Base-by-base conservation (phyloP, 495 filamentous ascomycete genomes). In the Jackrogersella multiformis region DNA sequence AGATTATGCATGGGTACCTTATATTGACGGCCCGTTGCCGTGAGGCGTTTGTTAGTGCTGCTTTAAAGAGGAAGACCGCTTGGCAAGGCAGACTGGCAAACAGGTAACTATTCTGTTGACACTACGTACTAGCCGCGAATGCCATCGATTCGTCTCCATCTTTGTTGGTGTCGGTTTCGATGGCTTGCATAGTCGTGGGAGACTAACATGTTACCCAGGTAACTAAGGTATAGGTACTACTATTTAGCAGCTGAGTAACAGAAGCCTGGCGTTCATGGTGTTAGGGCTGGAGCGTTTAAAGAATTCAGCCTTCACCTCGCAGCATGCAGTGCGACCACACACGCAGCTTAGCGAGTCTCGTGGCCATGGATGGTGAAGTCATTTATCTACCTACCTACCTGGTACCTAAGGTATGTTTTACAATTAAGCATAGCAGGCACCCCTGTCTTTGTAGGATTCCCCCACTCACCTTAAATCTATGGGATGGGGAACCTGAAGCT, bases 241-340 rank as follows among this genome's bases (percentile, higher is more conserved):
- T n/a, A n/a, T n/a, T n/a, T n/a, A 41, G 10, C 13, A 54, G 54
- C 56, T 64, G 42, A 55, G 18, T 26, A 28, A 44, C 10, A 41
- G 45, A 21, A 59, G 6, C 24, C 42, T 28, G 44, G 51, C 26
- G n/a, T 48, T 51, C 26, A 45, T 41, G 15, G 18, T 46, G 46
- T 54, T 49, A 58, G 45, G 57, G 52, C 67, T 61, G 57, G 61
- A 39, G 54, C 46, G 44, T 54, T 56, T 36, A 59, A 54, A 32
- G 16, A 39, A 9, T 38, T 59, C 55, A 54, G 45, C 51, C 51
- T 45, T 61, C 28, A 70, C 66, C 67, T 66, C 39, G 67, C 67
- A 66, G 61, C 26, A 53, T 66, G 67, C 61, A 66, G 67, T 70
- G 61, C 62, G 66, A 66, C 61, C 56, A 53, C 49, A 60, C 41